Evolutionary conservation across 2,329 filamentous ascomycete species (phyloP).

Genomic region (Leptographium radiaticola): DNA sequence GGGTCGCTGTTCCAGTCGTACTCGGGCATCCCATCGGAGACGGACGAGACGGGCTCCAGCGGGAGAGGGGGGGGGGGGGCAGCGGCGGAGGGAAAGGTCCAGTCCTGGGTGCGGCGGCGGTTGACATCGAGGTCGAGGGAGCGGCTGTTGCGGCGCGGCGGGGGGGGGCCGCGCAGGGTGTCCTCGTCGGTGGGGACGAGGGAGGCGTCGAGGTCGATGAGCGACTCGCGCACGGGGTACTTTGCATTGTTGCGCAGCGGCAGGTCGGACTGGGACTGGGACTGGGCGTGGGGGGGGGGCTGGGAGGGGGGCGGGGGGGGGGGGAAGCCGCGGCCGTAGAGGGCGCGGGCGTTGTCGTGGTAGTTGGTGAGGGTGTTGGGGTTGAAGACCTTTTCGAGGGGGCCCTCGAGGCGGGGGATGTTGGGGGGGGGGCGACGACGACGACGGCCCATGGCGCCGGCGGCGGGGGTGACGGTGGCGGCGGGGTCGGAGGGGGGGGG

Average conservation of each 20-base stretch:
- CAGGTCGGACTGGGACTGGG: slow-evolving; percentile 34
- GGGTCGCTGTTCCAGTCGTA: slow-evolving; percentile 22
- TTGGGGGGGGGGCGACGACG: slow-evolving; percentile 44
- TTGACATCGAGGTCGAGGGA: slow-evolving; percentile 29
- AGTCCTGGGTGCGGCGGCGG: slow-evolving; percentile 27
- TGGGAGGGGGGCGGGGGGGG: slow-evolving; percentile 19
- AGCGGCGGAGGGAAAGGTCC: slow-evolving; percentile 35
- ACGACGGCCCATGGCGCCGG: slow-evolving; percentile 33
- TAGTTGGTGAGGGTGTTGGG: slow-evolving; percentile 53
- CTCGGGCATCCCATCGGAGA: slow-evolving; percentile 31
- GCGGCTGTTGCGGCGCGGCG: slow-evolving; percentile 39
- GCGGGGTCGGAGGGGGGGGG: background rate
- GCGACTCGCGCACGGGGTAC: slow-evolving; percentile 41
- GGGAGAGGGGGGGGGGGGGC: background rate
- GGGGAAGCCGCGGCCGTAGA: slow-evolving; percentile 33
- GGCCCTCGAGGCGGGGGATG: slow-evolving; percentile 41
- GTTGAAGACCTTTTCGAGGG: slow-evolving; percentile 52
- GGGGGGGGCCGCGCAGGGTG: slow-evolving; percentile 27
- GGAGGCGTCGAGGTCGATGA: slow-evolving; percentile 51
- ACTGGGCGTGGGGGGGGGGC: background rate
- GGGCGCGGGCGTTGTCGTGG: slow-evolving; percentile 46
- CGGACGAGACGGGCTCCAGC: slow-evolving; percentile 30
- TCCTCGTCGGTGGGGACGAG: slow-evolving; percentile 34
- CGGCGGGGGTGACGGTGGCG: background rate
- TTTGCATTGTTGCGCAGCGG: slow-evolving; percentile 41